Evolutionary conservation across 441 rosid species (phyloP).

Genomic region (Viola pubescens): DNA sequence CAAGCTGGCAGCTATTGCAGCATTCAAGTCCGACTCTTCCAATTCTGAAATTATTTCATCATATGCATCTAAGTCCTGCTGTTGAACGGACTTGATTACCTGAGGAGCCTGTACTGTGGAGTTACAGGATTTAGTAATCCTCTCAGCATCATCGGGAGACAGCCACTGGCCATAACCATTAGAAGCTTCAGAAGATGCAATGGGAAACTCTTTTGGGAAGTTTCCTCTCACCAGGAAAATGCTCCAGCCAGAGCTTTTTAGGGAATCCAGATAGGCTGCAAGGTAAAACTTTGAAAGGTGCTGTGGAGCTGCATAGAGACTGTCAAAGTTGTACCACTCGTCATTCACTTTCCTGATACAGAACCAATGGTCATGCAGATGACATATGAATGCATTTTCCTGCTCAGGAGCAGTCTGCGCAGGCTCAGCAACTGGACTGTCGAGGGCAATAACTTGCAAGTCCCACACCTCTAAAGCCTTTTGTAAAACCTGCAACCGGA

Average conservation of each 20-base stretch:
- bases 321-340: constrained; percentile 94
- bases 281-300: constrained; percentile 86
- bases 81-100: constrained; percentile 25
- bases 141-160: constrained; percentile 77
- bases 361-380: constrained; percentile 92
- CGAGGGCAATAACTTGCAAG: constrained; percentile 78
- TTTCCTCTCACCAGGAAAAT: constrained; percentile 81
- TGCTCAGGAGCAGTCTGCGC: constrained; percentile 85
- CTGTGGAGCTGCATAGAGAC: constrained; percentile 77
- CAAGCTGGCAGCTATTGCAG: constrained; percentile 85
- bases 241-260: constrained; percentile 86
- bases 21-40: constrained; percentile 79
- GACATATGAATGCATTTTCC: constrained; percentile 86
- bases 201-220: constrained; percentile 76
- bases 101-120: constrained; percentile 23
- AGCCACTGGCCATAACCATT: constrained; percentile 87
- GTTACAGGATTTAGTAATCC: constrained; percentile 61
- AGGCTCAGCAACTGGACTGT: constrained; percentile 82
- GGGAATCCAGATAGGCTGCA: constrained; percentile 74
- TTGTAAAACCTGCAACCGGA: constrained; percentile 57
- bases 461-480: constrained; percentile 95
- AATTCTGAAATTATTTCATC: constrained; percentile 37
- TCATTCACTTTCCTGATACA: constrained; percentile 85
- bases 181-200: constrained; percentile 58
- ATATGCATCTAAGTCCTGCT: constrained; percentile 25